Percentiles rank a stretch among this genome's conserved stretches.
These are phyloP conservation scores for Talaromyces amestolkiae DNA, from an alignment of 2,329 filamentous ascomycete genomes.

Conservation along the genomic window DNA sequence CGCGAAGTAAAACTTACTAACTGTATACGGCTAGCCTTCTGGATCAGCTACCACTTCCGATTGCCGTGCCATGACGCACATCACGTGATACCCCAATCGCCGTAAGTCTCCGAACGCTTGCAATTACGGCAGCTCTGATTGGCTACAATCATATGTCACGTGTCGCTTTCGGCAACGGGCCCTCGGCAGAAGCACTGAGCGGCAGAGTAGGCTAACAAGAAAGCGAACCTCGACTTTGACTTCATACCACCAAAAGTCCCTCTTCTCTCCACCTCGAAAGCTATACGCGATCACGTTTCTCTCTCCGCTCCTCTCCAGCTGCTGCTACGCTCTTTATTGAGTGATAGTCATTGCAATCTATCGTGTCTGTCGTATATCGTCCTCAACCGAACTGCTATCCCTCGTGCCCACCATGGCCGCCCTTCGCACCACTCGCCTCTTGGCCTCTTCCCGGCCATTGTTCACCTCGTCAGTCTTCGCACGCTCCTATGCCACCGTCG, in stretches of 20 bases:
- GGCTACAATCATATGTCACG: background rate
- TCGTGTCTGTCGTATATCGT: background rate
- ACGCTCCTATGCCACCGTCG: constrained; percentile 50
- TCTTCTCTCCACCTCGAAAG: background rate
- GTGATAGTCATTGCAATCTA: constrained; percentile 1
- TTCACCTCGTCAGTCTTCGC: constrained; percentile 37
- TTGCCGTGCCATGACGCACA: constrained; percentile 3
- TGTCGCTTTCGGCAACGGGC: constrained; percentile 13
- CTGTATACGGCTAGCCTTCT: background rate
- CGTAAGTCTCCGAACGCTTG: constrained; percentile 21
- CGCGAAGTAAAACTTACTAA: background rate
- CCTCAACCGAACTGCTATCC: background rate
- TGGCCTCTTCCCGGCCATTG: constrained; percentile 43
- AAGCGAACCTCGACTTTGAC: constrained; percentile 16
- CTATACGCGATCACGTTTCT: background rate
- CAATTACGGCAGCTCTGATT: constrained; percentile 12
- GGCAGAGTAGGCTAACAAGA: constrained; percentile 19
- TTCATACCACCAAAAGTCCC: constrained; percentile 8
- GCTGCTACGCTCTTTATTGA: constrained; percentile 17
- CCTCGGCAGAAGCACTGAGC: constrained; percentile 11
- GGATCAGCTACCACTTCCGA: background rate
- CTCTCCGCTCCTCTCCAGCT: constrained; percentile 15
- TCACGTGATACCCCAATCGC: constrained; percentile 14
- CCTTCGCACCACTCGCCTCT: constrained; percentile 48
- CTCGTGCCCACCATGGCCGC: constrained; percentile 43